Conservation (phyloP, 2,329 filamentous ascomycete species). For the Cadophora gregata region DNA sequence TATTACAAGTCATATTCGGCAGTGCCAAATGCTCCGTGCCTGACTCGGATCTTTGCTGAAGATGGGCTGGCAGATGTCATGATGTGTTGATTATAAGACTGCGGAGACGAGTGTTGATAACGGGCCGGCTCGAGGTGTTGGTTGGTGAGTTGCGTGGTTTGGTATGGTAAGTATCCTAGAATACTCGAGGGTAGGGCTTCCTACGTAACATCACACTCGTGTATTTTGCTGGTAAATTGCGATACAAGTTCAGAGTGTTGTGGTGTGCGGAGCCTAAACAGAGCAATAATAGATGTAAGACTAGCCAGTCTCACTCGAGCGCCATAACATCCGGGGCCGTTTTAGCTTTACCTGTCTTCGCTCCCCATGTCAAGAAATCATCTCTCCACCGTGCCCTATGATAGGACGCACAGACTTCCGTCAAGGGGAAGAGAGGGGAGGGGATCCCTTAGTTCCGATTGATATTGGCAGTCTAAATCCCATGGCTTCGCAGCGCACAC, state of each 20-base stretch:
- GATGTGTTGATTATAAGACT: neutral
- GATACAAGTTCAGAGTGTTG: neutral
- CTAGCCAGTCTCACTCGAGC: neutral
- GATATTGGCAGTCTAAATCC: conserved; percentile 7
- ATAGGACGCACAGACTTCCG: conserved; percentile 12
- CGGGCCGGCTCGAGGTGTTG: conserved; percentile 8
- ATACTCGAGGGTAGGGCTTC: neutral
- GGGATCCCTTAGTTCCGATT: neutral
- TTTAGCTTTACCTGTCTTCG: neutral
- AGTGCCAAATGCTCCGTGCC: conserved; percentile 4
- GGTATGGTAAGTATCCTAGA: neutral
- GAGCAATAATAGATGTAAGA: neutral
- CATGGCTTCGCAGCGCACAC: neutral
- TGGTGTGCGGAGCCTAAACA: neutral
- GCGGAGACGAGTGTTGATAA: conserved; percentile 3
- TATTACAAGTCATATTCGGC: conserved; percentile 9
- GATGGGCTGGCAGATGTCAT: neutral
- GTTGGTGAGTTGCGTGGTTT: neutral
- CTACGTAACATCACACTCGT: neutral
- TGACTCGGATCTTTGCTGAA: neutral
- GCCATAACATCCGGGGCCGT: neutral
- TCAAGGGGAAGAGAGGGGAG: neutral
- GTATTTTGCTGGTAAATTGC: neutral
- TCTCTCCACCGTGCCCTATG: neutral
- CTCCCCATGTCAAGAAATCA: neutral